Evolutionary conservation across 148 eudicot species (phyloP), one percentile per base, ranked within the genome.

Genomic region (Spergularia bocconei): DNA sequence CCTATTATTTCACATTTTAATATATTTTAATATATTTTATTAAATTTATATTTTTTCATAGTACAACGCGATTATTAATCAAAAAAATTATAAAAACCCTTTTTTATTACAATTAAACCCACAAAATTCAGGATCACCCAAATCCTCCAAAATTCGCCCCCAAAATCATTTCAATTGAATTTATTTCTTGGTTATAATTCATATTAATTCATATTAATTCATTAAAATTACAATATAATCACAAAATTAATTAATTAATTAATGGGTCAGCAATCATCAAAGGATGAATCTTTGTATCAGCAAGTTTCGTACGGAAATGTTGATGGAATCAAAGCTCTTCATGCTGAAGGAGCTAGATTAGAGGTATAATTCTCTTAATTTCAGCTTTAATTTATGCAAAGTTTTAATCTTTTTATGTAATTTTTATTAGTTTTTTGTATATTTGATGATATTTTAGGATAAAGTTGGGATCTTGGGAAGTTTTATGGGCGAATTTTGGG

Each of bases 181-280:
- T 60, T 52, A 41, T 50, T 48, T 51, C 39, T 58, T 53, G 69
- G 64, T 39, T 72, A 6, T 17, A 59, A 39, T 12, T 20, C 25
- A 39, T 38, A 29, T 29, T 29, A 5, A 12, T 21, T 6, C 2
- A 9, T 3, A 41, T 63, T 54, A 16, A n/a, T n/a, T 6, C 64
- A 47, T 11, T 70, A n/a, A 21, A 11, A 47, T 38, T 29, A 17
- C 6, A 54, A 44, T 47, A 17, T 11, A 54, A 44, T 47, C 52
- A 6, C 11, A 25, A 44, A 36, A 33, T 16, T 19, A 23, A 57
- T 19, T 25, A 36, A 33, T 16, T 19, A 23, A 57, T 19, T 25
- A 69, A 95, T 96, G 99, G 99, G 99, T 74, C 90, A 78, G 73
- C 87, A 84, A 60, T 94, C 85, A 83, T 96, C 99, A 60, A 96